phyloP scores from a whole-genome alignment of 1,284 basidiomycete species.

The Trichosporon sp. region DNA sequence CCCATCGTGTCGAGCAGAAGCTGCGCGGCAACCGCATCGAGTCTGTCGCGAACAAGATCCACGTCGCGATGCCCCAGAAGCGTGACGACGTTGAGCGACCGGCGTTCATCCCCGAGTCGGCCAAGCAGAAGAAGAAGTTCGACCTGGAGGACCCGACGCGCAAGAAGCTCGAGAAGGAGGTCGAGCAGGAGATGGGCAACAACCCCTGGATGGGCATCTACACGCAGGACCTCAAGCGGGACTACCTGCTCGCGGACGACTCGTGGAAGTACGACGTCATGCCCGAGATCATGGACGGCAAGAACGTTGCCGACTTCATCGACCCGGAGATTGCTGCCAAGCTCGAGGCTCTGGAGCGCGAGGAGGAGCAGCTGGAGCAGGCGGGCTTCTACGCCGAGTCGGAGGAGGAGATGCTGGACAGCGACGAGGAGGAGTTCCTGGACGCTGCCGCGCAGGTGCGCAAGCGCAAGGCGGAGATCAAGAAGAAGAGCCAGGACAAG shows the following conservation, averaged over 20 bases:
- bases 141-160: slow-evolving; percentile 81
- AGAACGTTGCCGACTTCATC: slow-evolving; percentile 98
- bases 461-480: slow-evolving; percentile 66
- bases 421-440: slow-evolving; percentile 81
- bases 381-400: slow-evolving; percentile 94
- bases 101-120: slow-evolving; percentile 81
- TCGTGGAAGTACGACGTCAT: slow-evolving; percentile 96
- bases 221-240: slow-evolving; percentile 81
- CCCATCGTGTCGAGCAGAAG: slow-evolving; percentile 89
- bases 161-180: slow-evolving; percentile 70
- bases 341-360: slow-evolving; percentile 93
- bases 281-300: slow-evolving; percentile 96
- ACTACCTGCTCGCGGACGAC: slow-evolving; percentile 82
- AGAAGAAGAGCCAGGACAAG: slow-evolving; percentile 78
- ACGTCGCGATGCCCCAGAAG: slow-evolving; percentile 84
- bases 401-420: slow-evolving; percentile 81
- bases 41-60: slow-evolving; percentile 86
- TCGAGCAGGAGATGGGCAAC: slow-evolving; percentile 66
- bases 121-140: slow-evolving; percentile 75
- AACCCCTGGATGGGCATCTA: slow-evolving; percentile 86
- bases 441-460: slow-evolving; percentile 70
- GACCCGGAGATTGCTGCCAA: slow-evolving; percentile 98
- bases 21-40: slow-evolving; percentile 91
- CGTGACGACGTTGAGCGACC: slow-evolving; percentile 80
- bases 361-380: slow-evolving; percentile 89